Base-by-base conservation (phyloP, 768 basidiomycete species). In the Chiua virens region DNA sequence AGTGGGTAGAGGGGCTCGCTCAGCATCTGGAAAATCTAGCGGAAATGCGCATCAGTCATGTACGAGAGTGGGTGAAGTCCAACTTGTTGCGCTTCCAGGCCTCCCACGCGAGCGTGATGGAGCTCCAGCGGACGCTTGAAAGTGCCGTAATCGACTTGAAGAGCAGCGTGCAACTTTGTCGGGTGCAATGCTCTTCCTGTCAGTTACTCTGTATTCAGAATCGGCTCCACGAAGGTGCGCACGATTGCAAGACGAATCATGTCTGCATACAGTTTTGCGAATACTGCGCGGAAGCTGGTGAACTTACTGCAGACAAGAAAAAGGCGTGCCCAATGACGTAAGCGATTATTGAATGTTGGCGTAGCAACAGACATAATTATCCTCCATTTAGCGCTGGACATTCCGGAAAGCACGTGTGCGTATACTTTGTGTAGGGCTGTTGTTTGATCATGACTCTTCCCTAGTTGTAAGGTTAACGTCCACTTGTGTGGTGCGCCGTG, bases 401-500 rank as follows among this genome's bases (percentile, higher is more conserved):
- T 59, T 59, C 73, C 32, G 80, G 78, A 17, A 68, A 68, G 11
- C 82, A 84, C 52, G 67, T 82, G 83, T 84, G 59, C 54, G 79
- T 55, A 18, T 44, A 72, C 50, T 11, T 23, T 45, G 44, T 22
- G 4, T 14, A 4, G 10, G 32, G 5, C 14, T 8, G 5, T 27
- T 9, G 34, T 23, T 41, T 1, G 5, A 37, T 43, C 34, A 32
- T 22, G 8, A 32, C 9, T 47, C 30, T 37, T 28, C 6, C 41
- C 32, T 35, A 86, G 84, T 35, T 86, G 83, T 59, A 71, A 71
- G 20, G 74, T 80, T 7, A 69, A 74, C 28, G 39, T 66, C 23
- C 83, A 85, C 66, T 61, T 83, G 34, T 85, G 83, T 49, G 85
- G 82, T 14, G 67, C 74, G 39, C 71, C 65, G 14, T 86, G 83